phyloP scores from a whole-genome alignment of 257 asterid species.

The Jaltomata sinuosa region DNA sequence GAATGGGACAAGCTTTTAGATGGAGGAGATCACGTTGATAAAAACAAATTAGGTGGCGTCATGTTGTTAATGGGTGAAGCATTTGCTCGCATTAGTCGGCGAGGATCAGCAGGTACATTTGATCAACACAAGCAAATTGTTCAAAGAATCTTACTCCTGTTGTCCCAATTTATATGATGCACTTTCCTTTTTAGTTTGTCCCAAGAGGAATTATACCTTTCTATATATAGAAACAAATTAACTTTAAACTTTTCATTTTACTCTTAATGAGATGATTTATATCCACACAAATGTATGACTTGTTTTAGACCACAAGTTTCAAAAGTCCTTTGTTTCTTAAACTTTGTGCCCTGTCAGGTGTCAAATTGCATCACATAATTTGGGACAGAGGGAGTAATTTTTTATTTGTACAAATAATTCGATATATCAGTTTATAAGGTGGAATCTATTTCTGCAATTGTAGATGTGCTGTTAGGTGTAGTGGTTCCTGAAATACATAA shows the following conservation, averaged over 20 bases:
- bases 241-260: neutral
- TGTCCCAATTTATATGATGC: neutral
- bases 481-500: conserved; percentile 50
- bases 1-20: conserved; percentile 47
- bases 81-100: conserved; percentile 75
- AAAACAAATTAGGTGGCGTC: conserved; percentile 19
- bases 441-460: conserved; percentile 6
- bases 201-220: neutral
- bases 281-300: neutral
- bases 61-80: conserved; percentile 61
- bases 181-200: neutral
- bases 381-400: neutral
- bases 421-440: neutral
- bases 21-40: conserved; percentile 18
- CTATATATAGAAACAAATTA: neutral
- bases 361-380: neutral
- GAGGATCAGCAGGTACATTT: conserved; percentile 80
- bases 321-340: neutral
- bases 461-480: conserved; percentile 72
- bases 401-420: neutral
- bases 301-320: neutral
- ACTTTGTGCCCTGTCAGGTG: neutral
- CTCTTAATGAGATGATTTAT: neutral
- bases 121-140: conserved; percentile 6
- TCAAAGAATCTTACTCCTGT: neutral